Evolutionary conservation across 345 rosid species (phyloP), one percentile per base, ranked within the genome.

Genomic region (Turnera subulata): DNA sequence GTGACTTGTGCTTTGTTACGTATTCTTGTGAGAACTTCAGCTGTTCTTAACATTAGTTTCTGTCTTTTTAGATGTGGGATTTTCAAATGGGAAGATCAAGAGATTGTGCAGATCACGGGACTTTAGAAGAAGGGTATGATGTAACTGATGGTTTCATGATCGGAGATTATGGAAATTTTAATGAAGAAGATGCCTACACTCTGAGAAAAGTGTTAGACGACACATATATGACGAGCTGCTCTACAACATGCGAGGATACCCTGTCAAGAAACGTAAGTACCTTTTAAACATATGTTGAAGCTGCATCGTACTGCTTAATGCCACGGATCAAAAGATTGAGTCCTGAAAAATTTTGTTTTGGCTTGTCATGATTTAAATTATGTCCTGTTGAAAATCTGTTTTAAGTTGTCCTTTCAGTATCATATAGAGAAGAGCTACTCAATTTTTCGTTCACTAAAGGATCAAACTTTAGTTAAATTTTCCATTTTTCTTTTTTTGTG

Each of bases 1-100:
- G 4, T 29, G 35, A 8, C 5, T 8, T n/a, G n/a, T n/a, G n/a
- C n/a, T n/a, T n/a, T n/a, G n/a, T n/a, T n/a, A n/a, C n/a, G n/a
- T n/a, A n/a, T 29, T 8, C 4, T 3, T 29, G 35, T 29, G 5
- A 3, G 8, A 4, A 29, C 5, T 29, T 29, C 35, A 29, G 35
- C 35, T 29, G 52, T 23, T 26, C 17, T 46, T 55, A 11, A 45
- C 23, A 17, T 24, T 38, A 2, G 16, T 12, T 37, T 19, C 16
- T 38, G 55, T 20, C 7, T 15, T 15, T 53, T 45, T n/a, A 64
- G 68, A 24, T 38, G 14, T 64, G 47, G 61, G 61, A 64, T 55
- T 55, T 48, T 38, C 47, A 55, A 16, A 19, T 47, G 12, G 68
- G 61, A 48, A 45, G 15, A 46, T 22, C 54, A 46, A 23, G 16